A percentile compares a stretch with the other conserved stretches of the same genome.
Evolutionary conservation across 305 asterid genomes (phyloP).

Genomic region (Plantago lanceolata): DNA sequence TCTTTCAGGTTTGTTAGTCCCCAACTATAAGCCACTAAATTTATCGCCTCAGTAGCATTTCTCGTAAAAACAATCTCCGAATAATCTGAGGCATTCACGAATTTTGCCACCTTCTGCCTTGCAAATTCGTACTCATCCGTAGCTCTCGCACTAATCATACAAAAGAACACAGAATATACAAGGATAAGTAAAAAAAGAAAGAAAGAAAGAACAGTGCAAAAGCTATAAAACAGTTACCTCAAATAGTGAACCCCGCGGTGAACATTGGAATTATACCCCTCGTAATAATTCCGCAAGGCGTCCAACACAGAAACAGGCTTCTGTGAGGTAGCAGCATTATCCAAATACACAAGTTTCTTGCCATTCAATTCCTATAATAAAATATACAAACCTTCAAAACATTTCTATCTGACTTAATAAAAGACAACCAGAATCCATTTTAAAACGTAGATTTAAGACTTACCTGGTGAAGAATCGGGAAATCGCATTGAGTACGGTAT

Average conservation of each 20-base stretch:
- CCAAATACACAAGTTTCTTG: conserved; percentile 83
- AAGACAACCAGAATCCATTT: background rate
- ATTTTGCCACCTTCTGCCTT: conserved; percentile 80
- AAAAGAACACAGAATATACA: background rate
- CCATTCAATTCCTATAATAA: conserved; percentile 77
- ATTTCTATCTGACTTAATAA: background rate
- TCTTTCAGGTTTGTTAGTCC: conserved; percentile 72
- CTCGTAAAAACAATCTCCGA: conserved; percentile 84
- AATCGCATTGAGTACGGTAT: conserved; percentile 60
- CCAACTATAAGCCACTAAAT: conserved; percentile 92
- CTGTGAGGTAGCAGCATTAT: conserved; percentile 97
- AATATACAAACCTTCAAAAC: background rate
- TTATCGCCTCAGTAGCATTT: conserved; percentile 97
- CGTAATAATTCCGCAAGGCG: conserved; percentile 67
- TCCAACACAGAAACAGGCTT: conserved; percentile 74
- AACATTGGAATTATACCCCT: conserved; percentile 75
- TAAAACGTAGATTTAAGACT: background rate
- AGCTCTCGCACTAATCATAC: conserved; percentile 63
- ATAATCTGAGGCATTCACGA: conserved; percentile 59
- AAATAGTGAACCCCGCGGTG: conserved; percentile 92
- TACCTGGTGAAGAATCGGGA: conserved; percentile 89
- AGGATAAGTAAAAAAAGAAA: conserved; percentile 9
- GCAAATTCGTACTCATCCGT: conserved; percentile 87
- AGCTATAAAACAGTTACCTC: conserved; percentile 43
- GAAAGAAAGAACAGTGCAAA: background rate